These are phyloP conservation scores for Penicillium sp. DNA, from an alignment of 2,329 filamentous ascomycete genomes.

Conservation along the genomic window DNA sequence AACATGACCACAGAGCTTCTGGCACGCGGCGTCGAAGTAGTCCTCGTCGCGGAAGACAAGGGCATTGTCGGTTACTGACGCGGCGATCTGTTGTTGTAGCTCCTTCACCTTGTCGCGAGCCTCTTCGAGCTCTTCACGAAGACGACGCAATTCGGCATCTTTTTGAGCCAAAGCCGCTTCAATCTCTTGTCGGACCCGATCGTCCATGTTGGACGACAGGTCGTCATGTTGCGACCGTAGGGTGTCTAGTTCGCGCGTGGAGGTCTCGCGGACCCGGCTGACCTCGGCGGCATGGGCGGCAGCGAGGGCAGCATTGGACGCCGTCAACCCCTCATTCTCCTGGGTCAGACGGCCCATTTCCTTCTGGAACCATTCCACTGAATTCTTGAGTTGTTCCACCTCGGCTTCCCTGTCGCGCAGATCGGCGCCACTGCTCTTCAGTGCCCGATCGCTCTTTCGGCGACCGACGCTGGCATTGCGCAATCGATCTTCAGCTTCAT, in stretches of 20 bases:
- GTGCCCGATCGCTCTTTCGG: slow-evolving; percentile 55
- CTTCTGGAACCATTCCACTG: slow-evolving; percentile 74
- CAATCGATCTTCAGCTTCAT: slow-evolving; percentile 65
- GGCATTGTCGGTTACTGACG: slow-evolving; percentile 66
- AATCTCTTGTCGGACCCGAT: slow-evolving; percentile 61
- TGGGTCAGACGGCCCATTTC: slow-evolving; percentile 79
- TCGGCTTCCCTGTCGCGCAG: slow-evolving; percentile 81
- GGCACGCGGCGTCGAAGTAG: slow-evolving; percentile 91
- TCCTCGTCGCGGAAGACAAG: slow-evolving; percentile 82
- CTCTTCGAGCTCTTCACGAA: slow-evolving; percentile 74
- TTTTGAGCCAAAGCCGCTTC: slow-evolving; percentile 70
- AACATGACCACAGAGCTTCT: slow-evolving; percentile 91
- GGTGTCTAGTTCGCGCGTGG: slow-evolving; percentile 67
- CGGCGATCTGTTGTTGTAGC: slow-evolving; percentile 59
- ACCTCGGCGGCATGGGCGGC: slow-evolving; percentile 71
- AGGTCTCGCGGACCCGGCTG: slow-evolving; percentile 62
- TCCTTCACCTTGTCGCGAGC: slow-evolving; percentile 62
- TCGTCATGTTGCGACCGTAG: slow-evolving; percentile 63
- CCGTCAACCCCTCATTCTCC: slow-evolving; percentile 75
- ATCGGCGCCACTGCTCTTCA: slow-evolving; percentile 65
- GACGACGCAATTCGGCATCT: slow-evolving; percentile 74
- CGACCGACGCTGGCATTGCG: slow-evolving; percentile 55
- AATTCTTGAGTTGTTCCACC: slow-evolving; percentile 76
- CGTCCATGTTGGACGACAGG: slow-evolving; percentile 62
- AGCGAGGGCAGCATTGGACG: slow-evolving; percentile 73